Base-by-base conservation (phyloP, 202 grass and related monocot species). In the Panicum virgatum region DNA sequence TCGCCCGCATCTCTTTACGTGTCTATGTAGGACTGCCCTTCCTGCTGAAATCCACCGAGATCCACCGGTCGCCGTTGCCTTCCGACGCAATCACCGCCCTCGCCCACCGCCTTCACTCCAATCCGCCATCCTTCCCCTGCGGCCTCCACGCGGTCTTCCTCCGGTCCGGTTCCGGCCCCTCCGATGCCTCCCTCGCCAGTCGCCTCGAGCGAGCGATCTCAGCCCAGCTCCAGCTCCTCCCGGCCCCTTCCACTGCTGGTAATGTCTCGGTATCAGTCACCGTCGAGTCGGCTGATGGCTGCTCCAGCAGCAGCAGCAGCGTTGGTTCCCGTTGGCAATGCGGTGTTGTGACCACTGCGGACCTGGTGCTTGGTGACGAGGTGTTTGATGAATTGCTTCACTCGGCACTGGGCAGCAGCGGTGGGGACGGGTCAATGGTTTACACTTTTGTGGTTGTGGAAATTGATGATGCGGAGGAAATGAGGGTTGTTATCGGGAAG, bases 41-140 rank as follows among this genome's bases (percentile, higher is more conserved):
- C 29, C 88, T 94, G 61, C 88, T 94, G 68, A 91, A 88, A 62
- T 97, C 94, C 72, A 93, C 90, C 16, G 82, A 97, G 89, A 93
- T 91, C 91, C 90, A 88, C 81, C 91, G 85, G 37, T 94, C 86
- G 64, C 91, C 86, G 73, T 82, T 94, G 46, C 89, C 93, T 40
- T 91, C 80, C 12, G 83, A 83, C 16, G 74, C 93, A 44, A 92
- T 96, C 69, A 85, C 86, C 7, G 80, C 75, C 70, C 93, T 93
- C 37, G 88, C 93, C n/a, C 78, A 75, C 44, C 84, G 81, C 75
- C 82, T 95, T n/a, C 82, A 88, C 6, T 93, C 85, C 54, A 43
- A 83, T 4, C 90, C 80, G 6, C 90, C 90, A 18, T 89, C 86
- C 20, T 90, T 91, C 30, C 90, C 88, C 10, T 89, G 80, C 52